Evolutionary conservation across 2,329 filamentous ascomycete genomes (phyloP).

Genomic region (Pseudogymnoascus destructans): DNA sequence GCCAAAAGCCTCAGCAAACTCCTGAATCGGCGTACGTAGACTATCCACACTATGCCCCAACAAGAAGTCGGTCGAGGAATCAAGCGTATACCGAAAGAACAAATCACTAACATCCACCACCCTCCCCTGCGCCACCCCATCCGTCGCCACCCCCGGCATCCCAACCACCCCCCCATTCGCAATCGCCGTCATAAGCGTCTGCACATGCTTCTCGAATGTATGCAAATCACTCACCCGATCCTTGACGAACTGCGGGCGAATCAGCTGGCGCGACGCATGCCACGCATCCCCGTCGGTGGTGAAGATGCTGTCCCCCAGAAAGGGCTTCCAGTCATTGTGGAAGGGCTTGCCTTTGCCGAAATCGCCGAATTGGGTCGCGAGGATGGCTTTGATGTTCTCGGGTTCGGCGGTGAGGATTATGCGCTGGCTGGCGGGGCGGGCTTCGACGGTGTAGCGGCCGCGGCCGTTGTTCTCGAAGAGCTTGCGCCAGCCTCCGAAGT

Average conservation of each 20-base stretch:
- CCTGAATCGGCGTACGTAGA: constrained; percentile 39
- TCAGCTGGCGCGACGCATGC: constrained; percentile 68
- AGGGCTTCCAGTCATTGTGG: constrained; percentile 61
- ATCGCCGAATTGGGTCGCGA: constrained; percentile 76
- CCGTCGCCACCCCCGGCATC: constrained; percentile 50
- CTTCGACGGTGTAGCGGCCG: constrained; percentile 45
- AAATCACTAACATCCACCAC: constrained; percentile 60
- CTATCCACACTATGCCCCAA: constrained; percentile 62
- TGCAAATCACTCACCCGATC: constrained; percentile 73
- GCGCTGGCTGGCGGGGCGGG: constrained; percentile 40
- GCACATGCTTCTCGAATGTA: constrained; percentile 67
- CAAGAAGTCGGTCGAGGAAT: constrained; percentile 77
- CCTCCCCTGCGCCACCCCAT: constrained; percentile 44
- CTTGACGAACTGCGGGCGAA: constrained; percentile 76
- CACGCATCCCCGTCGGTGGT: constrained; percentile 67
- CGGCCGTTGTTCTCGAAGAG: constrained; percentile 33
- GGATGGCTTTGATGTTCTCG: constrained; percentile 80
- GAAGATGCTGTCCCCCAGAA: constrained; percentile 65
- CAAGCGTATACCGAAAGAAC: constrained; percentile 75
- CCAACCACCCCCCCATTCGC: constrained; percentile 45
- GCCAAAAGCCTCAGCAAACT: constrained; percentile 71
- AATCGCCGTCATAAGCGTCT: constrained; percentile 58
- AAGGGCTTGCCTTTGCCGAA: constrained; percentile 73
- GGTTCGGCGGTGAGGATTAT: constrained; percentile 66
- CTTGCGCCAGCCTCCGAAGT: constrained; percentile 47